Conservation (phyloP, 495 filamentous ascomycete genomes). For the Pyrenula aspistea region DNA sequence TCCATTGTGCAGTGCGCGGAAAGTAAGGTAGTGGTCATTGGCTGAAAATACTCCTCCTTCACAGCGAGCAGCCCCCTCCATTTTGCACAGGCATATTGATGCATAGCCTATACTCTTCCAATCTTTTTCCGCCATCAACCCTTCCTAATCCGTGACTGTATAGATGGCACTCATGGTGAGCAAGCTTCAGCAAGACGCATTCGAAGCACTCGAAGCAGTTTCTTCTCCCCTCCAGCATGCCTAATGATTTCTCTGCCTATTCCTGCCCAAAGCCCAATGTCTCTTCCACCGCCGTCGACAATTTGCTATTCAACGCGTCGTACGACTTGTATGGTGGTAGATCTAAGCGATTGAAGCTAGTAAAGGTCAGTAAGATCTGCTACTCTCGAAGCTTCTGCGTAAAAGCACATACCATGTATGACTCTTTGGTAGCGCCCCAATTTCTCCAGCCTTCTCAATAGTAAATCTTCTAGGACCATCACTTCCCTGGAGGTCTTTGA, state of each 20-base stretch:
- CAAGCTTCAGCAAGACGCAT: not conserved
- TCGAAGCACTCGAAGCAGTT: not conserved
- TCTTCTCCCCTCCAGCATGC: not conserved
- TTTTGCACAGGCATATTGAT: no score
- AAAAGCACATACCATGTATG: conserved; percentile 77
- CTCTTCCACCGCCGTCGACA: conserved; percentile 95
- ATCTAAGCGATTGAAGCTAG: conserved; percentile 93
- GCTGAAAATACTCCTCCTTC: no score
- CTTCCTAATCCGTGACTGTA: not conserved
- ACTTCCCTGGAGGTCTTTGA: conserved; percentile 97
- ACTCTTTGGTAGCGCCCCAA: conserved; percentile 81
- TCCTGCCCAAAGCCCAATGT: conserved; percentile 99
- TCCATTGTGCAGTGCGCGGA: no score
- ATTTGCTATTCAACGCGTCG: conserved; percentile 72
- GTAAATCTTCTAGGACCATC: conserved; percentile 94
- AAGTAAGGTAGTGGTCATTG: no score
- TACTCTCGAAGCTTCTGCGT: not conserved
- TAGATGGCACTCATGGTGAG: not conserved
- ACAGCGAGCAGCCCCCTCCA: no score
- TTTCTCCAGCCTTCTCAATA: conserved; percentile 93
- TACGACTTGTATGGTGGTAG: conserved; percentile 85
- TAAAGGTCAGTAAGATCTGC: not conserved
- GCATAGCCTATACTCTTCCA: no score
- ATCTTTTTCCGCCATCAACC: no score
- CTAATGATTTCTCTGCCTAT: conserved; percentile 25